phyloP scores from a whole-genome alignment of 495 filamentous ascomycete species.

The Neurospora sp. region DNA sequence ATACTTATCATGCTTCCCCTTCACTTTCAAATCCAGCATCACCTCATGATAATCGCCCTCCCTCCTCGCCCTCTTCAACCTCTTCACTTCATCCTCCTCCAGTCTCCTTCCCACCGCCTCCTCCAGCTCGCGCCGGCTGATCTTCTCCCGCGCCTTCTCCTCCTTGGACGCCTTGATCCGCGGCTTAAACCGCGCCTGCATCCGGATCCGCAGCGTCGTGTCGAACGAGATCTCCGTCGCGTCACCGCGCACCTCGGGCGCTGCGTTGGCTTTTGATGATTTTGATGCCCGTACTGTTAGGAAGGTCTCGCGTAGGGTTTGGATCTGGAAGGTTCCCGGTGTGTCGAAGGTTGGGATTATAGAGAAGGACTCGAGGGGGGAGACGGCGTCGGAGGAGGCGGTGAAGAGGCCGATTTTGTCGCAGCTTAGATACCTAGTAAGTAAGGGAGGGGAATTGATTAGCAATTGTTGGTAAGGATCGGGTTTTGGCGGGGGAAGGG shows the following conservation, averaged over 20 bases:
- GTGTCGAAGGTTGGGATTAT: conserved; percentile 53
- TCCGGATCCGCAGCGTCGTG: conserved; percentile 72
- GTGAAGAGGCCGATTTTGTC: conserved; percentile 72
- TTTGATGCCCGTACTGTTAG: conserved; percentile 41
- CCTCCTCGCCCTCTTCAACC: conserved; percentile 68
- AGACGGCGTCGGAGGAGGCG: conserved; percentile 71
- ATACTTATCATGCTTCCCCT: conserved; percentile 94
- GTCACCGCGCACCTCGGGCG: conserved; percentile 69
- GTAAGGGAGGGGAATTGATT: background rate
- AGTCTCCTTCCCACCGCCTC: conserved; percentile 63
- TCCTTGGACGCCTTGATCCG: conserved; percentile 65
- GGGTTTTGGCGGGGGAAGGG: too few relatives aligned
- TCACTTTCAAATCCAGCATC: conserved; percentile 80
- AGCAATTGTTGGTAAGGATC: background rate
- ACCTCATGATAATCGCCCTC: conserved; percentile 89
- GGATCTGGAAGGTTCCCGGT: conserved; percentile 56
- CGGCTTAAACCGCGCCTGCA: conserved; percentile 93
- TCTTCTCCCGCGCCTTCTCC: conserved; percentile 71
- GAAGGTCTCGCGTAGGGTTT: conserved; percentile 54
- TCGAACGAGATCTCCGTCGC: conserved; percentile 58
- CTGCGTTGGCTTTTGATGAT: conserved; percentile 24
- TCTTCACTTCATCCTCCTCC: conserved; percentile 77
- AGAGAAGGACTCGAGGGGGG: conserved; percentile 71
- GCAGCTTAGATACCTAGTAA: conserved; percentile 57
- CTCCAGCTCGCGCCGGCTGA: conserved; percentile 82